Conservation (phyloP, 2,329 filamentous ascomycete species). For the Trichoderma arundinaceum region DNA sequence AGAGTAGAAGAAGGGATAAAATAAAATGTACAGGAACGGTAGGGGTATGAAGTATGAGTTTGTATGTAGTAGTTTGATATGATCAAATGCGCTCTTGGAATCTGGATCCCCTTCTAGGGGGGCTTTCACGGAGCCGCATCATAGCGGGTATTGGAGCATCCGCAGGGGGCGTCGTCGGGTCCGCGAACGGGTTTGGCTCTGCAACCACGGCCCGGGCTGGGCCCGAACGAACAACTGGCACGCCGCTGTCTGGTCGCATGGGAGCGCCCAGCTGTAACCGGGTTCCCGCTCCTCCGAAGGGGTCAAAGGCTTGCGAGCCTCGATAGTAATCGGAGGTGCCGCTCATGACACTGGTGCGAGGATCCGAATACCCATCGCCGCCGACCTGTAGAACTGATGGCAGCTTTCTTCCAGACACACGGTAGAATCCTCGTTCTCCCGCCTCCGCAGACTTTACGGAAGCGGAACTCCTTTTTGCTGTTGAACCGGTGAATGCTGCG, state of each 20-base stretch:
- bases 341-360: conserved; percentile 52
- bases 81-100: conserved; percentile 51
- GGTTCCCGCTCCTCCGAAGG: conserved; percentile 42
- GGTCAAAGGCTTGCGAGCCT: conserved; percentile 56
- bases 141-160: conserved; percentile 49
- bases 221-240: conserved; percentile 67
- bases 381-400: conserved; percentile 66
- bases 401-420: conserved; percentile 68
- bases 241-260: conserved; percentile 65
- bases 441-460: conserved; percentile 41
- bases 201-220: conserved; percentile 67
- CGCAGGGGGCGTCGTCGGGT: conserved; percentile 38
- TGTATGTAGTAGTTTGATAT: conserved; percentile 8
- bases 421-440: conserved; percentile 66
- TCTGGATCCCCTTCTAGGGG: conserved; percentile 45
- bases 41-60: conserved; percentile 12
- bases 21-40: conserved; percentile 20
- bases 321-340: conserved; percentile 59
- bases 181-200: conserved; percentile 57
- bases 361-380: conserved; percentile 67
- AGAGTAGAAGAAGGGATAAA: neutral
- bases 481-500: conserved; percentile 54
- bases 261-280: conserved; percentile 61
- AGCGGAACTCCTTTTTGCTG: conserved; percentile 47
- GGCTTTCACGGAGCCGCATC: conserved; percentile 43